Evolutionary conservation across 1,284 basidiomycete species (phyloP).

Genomic region (Schizopora paradoxa): DNA sequence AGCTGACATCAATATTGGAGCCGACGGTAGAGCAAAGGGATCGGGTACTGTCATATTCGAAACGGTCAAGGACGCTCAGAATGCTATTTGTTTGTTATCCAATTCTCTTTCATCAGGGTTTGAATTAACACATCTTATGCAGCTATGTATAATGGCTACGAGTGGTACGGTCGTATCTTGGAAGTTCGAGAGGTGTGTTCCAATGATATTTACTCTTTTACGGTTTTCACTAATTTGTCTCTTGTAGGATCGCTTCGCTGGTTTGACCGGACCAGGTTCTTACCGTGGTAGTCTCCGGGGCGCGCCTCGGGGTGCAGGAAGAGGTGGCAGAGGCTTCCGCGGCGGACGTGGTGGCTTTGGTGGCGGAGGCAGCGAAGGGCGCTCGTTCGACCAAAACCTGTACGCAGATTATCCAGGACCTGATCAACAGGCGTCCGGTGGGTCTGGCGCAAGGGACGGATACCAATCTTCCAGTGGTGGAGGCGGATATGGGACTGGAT

Average conservation of each 20-base stretch:
- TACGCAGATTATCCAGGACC: conserved; percentile 81
- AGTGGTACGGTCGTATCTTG: conserved; percentile 88
- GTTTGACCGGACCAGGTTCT: conserved; percentile 61
- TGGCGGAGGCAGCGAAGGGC: conserved; percentile 47
- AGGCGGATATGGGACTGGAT: conserved; percentile 28
- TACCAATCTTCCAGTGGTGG: conserved; percentile 38
- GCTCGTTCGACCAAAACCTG: conserved; percentile 73
- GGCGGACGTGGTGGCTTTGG: conserved; percentile 48
- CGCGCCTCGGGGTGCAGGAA: conserved; percentile 54
- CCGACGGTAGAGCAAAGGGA: conserved; percentile 90
- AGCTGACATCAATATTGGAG: conserved; percentile 89
- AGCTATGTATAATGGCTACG: conserved; percentile 93
- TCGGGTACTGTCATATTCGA: conserved; percentile 95
- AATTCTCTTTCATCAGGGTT: neutral
- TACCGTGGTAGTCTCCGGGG: conserved; percentile 61
- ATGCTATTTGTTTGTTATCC: conserved; percentile 76
- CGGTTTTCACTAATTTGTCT: conserved; percentile 6
- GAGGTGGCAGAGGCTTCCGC: conserved; percentile 41
- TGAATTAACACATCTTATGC: conserved; percentile 9
- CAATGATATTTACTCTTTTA: no score
- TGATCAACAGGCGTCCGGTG: conserved; percentile 51
- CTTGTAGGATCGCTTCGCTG: conserved; percentile 82
- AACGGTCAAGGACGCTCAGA: conserved; percentile 82
- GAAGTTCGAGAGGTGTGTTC: conserved; percentile 83
- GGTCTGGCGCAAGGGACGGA: conserved; percentile 36